A percentile compares a stretch with the other conserved stretches of the same genome.
Conservation (phyloP, 257 asterid species). For the Ophiorrhiza pumila region DNA sequence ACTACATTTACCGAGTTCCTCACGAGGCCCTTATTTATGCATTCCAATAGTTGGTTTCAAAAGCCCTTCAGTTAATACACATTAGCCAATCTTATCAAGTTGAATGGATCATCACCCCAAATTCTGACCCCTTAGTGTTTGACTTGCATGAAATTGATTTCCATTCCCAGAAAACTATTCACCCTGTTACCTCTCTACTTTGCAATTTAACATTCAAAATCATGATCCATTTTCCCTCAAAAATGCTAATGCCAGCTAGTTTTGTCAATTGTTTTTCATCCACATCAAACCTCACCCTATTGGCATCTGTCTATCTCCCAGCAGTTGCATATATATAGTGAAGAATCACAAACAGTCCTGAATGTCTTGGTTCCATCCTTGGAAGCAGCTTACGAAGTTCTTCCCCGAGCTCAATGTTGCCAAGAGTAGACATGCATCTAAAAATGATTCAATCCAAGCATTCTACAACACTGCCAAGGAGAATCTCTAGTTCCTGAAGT, state of each 20-base stretch:
- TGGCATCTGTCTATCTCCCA: slow-evolving; percentile 60
- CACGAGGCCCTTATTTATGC: too few relatives aligned
- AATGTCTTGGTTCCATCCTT: slow-evolving; percentile 28
- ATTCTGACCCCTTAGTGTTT: not conserved
- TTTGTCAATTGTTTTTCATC: slow-evolving; percentile 32
- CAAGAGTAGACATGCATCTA: slow-evolving; percentile 61
- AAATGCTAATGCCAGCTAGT: slow-evolving; percentile 38
- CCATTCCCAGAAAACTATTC: not conserved
- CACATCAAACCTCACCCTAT: slow-evolving; percentile 45
- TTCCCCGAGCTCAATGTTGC: slow-evolving; percentile 51
- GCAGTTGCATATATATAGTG: slow-evolving; percentile 52
- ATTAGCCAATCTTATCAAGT: not conserved
- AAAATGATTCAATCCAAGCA: too few relatives aligned
- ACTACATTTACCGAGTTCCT: not conserved
- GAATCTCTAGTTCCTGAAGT: not conserved
- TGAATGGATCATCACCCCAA: not conserved
- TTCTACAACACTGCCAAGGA: not conserved
- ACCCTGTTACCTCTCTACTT: not conserved
- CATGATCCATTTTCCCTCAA: not conserved
- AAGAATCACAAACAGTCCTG: slow-evolving; percentile 39
- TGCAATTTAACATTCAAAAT: not conserved
- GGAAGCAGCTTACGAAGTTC: slow-evolving; percentile 44
- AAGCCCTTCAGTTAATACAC: too few relatives aligned
- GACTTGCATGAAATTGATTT: not conserved
- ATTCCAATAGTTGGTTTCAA: not conserved